Evolutionary conservation across 106 monocot genomes (phyloP).

Genomic region (Dendrobium catenatum): DNA sequence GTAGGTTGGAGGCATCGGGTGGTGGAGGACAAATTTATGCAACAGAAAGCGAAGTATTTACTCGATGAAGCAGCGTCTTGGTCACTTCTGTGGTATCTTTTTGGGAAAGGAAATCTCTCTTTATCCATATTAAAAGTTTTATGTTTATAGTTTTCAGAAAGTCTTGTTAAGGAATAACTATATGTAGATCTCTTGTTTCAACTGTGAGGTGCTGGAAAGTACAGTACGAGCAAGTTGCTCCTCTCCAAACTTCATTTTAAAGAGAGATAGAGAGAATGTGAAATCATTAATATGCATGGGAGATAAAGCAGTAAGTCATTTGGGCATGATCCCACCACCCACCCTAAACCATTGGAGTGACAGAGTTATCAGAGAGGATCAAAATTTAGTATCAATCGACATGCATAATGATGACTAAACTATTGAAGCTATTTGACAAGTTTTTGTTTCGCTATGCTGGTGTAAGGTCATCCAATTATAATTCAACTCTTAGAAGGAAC

Average conservation of each 20-base stretch:
- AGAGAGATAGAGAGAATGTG: not conserved
- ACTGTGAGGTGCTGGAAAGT: not conserved
- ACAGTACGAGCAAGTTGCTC: not conserved
- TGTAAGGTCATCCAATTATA: too few species aligned
- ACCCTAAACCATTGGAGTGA: not conserved
- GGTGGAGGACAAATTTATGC: conserved; percentile 85
- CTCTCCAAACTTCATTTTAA: not conserved
- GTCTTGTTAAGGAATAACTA: not conserved
- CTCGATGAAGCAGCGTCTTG: conserved; percentile 98
- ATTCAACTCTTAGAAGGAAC: too few species aligned
- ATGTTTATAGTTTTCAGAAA: conserved; percentile 2
- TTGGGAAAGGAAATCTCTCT: conserved; percentile 81
- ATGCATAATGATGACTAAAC: not conserved
- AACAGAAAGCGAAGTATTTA: conserved; percentile 75
- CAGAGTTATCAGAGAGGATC: not conserved
- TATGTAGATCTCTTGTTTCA: not conserved
- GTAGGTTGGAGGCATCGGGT: conserved; percentile 58
- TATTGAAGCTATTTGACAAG: not conserved
- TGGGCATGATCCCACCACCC: not conserved
- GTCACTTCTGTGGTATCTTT: conserved; percentile 99
- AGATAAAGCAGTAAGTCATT: not conserved
- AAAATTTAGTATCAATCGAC: not conserved
- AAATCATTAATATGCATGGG: not conserved
- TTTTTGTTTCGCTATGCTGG: not conserved
- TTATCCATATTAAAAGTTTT: conserved; percentile 10